phyloP scores from a whole-genome alignment of 306 rosid genomes.

The Vigna angularis region DNA sequence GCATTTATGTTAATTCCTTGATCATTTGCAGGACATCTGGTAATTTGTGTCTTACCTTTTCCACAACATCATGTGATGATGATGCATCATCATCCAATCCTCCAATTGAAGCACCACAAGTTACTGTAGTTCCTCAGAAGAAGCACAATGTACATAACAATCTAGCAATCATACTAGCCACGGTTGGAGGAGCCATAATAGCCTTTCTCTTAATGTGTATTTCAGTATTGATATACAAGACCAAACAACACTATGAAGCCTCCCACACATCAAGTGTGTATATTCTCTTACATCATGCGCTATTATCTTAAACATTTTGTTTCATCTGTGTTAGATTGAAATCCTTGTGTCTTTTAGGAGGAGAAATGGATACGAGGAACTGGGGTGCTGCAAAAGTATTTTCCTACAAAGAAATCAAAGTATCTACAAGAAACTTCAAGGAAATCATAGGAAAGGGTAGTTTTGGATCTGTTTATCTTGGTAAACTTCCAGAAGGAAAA shows the following conservation, averaged over 20 bases:
- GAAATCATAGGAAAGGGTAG: constrained; percentile 88
- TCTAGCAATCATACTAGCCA: constrained; percentile 59
- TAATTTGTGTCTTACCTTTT: constrained; percentile 79
- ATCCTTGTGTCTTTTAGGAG: constrained; percentile 48
- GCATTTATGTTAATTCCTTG: constrained; percentile 38
- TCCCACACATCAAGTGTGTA: constrained; percentile 64
- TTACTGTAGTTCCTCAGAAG: constrained; percentile 60
- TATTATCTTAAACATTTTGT: background rate
- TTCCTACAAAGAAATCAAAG: constrained; percentile 82
- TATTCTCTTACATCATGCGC: background rate
- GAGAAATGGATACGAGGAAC: constrained; percentile 65
- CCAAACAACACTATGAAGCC: constrained; percentile 57
- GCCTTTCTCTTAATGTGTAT: constrained; percentile 53
- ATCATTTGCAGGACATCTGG: constrained; percentile 74
- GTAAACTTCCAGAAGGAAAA: constrained; percentile 78
- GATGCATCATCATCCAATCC: constrained; percentile 61
- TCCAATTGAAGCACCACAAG: constrained; percentile 83
- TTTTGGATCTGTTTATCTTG: constrained; percentile 91
- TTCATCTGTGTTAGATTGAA: constrained; percentile 7
- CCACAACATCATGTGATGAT: constrained; percentile 65
- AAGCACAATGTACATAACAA: constrained; percentile 51
- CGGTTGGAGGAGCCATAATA: constrained; percentile 65
- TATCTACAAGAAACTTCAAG: constrained; percentile 82
- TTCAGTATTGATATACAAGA: constrained; percentile 52
- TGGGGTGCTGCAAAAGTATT: constrained; percentile 86